Percentiles rank a stretch among this genome's conserved stretches.
phyloP scores from a whole-genome alignment of 2,329 filamentous ascomycete genomes.

The Fusarium sambucinum region DNA sequence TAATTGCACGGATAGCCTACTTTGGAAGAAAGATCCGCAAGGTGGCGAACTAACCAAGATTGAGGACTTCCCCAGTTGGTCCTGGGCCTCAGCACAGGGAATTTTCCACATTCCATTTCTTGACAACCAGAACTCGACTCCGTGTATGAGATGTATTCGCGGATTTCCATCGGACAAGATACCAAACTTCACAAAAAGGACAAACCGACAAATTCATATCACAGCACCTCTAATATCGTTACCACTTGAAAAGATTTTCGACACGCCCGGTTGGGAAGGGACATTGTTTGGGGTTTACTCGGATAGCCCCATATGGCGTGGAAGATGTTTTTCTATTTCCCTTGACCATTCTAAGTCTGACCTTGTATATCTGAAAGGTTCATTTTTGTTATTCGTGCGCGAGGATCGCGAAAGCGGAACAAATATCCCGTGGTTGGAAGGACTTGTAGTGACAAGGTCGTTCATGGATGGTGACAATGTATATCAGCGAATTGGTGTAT shows the following conservation, averaged over 20 bases:
- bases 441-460: neutral
- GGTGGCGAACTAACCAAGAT: too few relatives aligned
- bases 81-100: neutral
- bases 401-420: fast-evolving
- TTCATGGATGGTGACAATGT: neutral
- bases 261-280: too few relatives aligned
- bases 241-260: neutral
- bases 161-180: neutral
- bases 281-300: too few relatives aligned
- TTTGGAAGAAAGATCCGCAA: fast-evolving
- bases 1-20: neutral
- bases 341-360: neutral
- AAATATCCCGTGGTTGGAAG: too few relatives aligned
- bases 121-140: neutral
- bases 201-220: neutral
- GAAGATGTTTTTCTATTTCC: fast-evolving
- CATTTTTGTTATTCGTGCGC: neutral
- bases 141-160: neutral
- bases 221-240: neutral
- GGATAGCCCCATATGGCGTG: neutral
- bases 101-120: fast-evolving
- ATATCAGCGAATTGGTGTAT: neutral
- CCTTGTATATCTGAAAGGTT: fast-evolving
- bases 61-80: neutral
- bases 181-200: neutral